Percentiles rank a stretch among this genome's conserved stretches.
Conservation (phyloP, 2,329 filamentous ascomycete genomes). For the Arthroderma sp. region DNA sequence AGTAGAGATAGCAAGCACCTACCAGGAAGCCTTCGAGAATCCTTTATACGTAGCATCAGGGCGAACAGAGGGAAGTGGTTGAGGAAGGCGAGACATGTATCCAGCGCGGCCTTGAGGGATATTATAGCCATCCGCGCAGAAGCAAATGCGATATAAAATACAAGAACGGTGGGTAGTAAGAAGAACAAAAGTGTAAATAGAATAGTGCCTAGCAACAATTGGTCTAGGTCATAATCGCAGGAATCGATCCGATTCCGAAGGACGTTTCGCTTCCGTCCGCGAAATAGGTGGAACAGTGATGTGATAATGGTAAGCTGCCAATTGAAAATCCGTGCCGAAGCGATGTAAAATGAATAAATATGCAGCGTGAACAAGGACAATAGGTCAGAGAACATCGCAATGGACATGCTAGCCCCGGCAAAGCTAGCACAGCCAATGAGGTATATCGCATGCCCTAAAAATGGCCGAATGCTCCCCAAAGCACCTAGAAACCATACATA, state of each 20-base stretch:
- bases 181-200: conserved; percentile 93
- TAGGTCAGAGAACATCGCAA: conserved; percentile 87
- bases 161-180: conserved; percentile 81
- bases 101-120: conserved; percentile 74
- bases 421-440: conserved; percentile 92
- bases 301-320: conserved; percentile 97
- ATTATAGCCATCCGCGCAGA: conserved; percentile 92
- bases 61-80: conserved; percentile 98
- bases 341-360: conserved; percentile 96
- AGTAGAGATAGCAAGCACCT: conserved; percentile 18
- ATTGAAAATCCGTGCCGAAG: conserved; percentile 91
- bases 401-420: conserved; percentile 90
- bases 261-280: conserved; percentile 95
- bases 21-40: conserved; percentile 78
- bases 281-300: conserved; percentile 96
- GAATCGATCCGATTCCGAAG: conserved; percentile 95
- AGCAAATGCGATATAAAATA: conserved; percentile 95
- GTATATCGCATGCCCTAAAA: conserved; percentile 75
- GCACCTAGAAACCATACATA: conserved; percentile 41
- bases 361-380: conserved; percentile 84
- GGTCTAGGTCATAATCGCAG: conserved; percentile 96
- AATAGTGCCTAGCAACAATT: conserved; percentile 89
- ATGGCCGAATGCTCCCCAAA: conserved; percentile 62
- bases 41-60: conserved; percentile 88
- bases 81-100: conserved; percentile 81